Conservation (phyloP, 2,329 filamentous ascomycete genomes). For the Septoria petroselini region DNA sequence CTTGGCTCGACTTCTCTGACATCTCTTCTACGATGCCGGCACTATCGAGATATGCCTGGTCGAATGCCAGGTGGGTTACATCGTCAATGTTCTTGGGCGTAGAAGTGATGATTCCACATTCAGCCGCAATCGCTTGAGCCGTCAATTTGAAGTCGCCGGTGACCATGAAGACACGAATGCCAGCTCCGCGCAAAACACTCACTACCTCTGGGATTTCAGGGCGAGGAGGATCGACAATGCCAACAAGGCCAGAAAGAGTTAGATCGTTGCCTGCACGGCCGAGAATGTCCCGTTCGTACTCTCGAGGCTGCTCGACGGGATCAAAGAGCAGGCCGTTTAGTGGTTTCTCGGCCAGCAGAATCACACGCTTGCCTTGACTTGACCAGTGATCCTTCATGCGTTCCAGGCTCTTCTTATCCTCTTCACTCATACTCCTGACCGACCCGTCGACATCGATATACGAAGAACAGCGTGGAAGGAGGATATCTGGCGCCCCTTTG, state of each 20-base stretch:
- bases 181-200: constrained; percentile 63
- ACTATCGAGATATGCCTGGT: constrained; percentile 33
- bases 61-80: constrained; percentile 50
- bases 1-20: constrained; percentile 16
- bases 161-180: constrained; percentile 77
- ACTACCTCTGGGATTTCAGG: constrained; percentile 59
- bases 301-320: constrained; percentile 50
- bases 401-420: constrained; percentile 55
- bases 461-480: constrained; percentile 61
- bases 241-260: constrained; percentile 56
- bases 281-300: constrained; percentile 56
- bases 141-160: constrained; percentile 76
- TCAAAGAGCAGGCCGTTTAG: constrained; percentile 57
- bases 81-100: constrained; percentile 51
- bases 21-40: constrained; percentile 27
- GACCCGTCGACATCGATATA: constrained; percentile 58
- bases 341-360: constrained; percentile 59
- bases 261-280: constrained; percentile 50
- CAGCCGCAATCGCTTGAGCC: constrained; percentile 66
- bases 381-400: constrained; percentile 66
- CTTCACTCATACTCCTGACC: constrained; percentile 51
- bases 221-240: constrained; percentile 59
- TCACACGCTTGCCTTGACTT: constrained; percentile 64
- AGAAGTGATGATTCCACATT: constrained; percentile 67
- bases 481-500: constrained; percentile 73